Conservation (phyloP, 208 protist species). For the Entamoeba moshkovskii region DNA sequence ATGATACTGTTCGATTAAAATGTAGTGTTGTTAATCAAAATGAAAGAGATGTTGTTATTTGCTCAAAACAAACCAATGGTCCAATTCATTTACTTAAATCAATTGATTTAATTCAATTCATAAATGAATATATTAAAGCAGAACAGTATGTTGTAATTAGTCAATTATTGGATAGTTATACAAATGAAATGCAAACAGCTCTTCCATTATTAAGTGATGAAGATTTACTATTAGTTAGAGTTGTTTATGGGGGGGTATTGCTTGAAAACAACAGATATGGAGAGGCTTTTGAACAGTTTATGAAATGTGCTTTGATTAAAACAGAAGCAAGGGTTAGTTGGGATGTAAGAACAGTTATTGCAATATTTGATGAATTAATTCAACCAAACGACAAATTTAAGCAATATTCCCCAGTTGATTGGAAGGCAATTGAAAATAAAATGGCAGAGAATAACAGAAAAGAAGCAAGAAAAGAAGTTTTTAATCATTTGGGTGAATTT, state of each 20-base stretch:
- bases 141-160: neutral
- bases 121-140: neutral
- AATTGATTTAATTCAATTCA: neutral
- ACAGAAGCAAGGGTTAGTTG: neutral
- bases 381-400: neutral
- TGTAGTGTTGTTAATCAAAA: neutral
- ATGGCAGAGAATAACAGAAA: neutral
- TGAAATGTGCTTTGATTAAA: neutral
- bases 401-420: neutral
- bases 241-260: neutral
- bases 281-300: neutral
- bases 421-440: neutral
- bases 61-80: neutral
- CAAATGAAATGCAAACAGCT: conserved; percentile 1
- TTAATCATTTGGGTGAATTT: neutral
- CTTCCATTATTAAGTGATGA: neutral
- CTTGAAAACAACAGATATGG: neutral
- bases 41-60: neutral
- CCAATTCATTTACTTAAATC: neutral
- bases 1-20: neutral
- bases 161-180: neutral
- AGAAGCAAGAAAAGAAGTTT: neutral
- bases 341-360: neutral
- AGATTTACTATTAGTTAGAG: neutral
- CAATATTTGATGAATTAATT: neutral